A percentile compares a stretch with the other conserved stretches of the same genome.
phyloP scores from a whole-genome alignment of 2,329 filamentous ascomycete species.

The Penicillium sp. region DNA sequence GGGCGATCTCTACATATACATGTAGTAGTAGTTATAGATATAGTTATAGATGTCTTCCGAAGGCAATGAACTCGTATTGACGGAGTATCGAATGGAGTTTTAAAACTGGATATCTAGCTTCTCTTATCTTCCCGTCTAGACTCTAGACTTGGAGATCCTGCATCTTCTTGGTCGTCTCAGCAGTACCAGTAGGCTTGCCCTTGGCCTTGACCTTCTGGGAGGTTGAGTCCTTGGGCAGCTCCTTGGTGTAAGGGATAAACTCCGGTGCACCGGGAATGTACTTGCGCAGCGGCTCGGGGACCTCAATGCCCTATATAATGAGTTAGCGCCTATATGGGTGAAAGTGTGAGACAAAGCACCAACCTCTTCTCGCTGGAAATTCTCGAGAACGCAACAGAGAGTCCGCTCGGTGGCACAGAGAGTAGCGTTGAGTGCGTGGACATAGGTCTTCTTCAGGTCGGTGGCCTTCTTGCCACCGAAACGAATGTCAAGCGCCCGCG shows the following conservation, averaged over 20 bases:
- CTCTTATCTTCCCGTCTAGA: constrained; percentile 15
- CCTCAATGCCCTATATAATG: constrained; percentile 59
- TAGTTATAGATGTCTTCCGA: background rate
- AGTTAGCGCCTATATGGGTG: constrained; percentile 16
- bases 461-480: constrained; percentile 83
- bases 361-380: constrained; percentile 86
- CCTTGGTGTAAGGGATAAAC: constrained; percentile 83
- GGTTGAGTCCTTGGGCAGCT: constrained; percentile 70
- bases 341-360: constrained; percentile 25
- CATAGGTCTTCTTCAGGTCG: constrained; percentile 83
- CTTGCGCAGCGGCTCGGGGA: constrained; percentile 78
- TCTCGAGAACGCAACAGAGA: constrained; percentile 91
- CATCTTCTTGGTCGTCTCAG: constrained; percentile 39
- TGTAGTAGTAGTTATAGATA: background rate
- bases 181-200: constrained; percentile 26
- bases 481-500: constrained; percentile 84
- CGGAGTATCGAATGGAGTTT: background rate
- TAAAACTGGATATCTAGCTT: background rate
- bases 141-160: constrained; percentile 35
- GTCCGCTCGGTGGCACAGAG: constrained; percentile 87
- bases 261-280: constrained; percentile 86
- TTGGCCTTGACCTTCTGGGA: constrained; percentile 53
- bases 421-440: constrained; percentile 86
- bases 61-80: background rate
- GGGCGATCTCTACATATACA: background rate